Percentiles rank a stretch among this genome's conserved stretches.
These are phyloP conservation scores for Quercus glauca DNA, from an alignment of 306 rosid species.

Conservation along the genomic window DNA sequence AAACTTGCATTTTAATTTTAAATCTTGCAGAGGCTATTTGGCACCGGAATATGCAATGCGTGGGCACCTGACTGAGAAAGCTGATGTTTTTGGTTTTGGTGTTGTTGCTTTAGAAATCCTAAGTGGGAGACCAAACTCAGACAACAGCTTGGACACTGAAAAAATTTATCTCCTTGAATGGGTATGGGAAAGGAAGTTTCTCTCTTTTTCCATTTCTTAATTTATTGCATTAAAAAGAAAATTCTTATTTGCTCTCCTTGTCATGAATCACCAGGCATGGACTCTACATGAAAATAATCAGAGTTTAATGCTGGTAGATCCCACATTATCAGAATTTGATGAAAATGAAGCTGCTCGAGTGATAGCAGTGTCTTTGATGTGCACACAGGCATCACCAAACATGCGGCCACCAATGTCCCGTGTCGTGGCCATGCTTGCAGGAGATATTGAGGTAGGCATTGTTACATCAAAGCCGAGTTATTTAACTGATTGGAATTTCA, in stretches of 20 bases:
- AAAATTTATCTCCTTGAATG: slow-evolving; percentile 68
- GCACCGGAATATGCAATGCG: slow-evolving; percentile 90
- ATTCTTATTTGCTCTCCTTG: no score
- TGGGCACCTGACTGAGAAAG: slow-evolving; percentile 85
- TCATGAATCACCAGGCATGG: slow-evolving; percentile 46
- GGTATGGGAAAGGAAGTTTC: slow-evolving; percentile 31
- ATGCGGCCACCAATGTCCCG: slow-evolving; percentile 67
- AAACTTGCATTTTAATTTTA: background rate
- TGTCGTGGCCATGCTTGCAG: slow-evolving; percentile 66
- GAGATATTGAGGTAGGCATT: slow-evolving; percentile 50
- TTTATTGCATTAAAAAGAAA: no score
- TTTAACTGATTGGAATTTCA: slow-evolving; percentile 57
- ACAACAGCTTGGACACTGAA: slow-evolving; percentile 49
- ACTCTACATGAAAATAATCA: slow-evolving; percentile 46
- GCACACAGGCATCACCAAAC: slow-evolving; percentile 66
- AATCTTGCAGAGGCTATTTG: slow-evolving; percentile 65
- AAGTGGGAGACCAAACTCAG: slow-evolving; percentile 72
- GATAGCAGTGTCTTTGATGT: slow-evolving; percentile 48
- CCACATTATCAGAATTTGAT: slow-evolving; percentile 31
- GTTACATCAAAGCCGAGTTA: slow-evolving; percentile 56
- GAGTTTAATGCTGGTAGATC: slow-evolving; percentile 43
- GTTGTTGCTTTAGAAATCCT: slow-evolving; percentile 74
- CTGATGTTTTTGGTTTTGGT: slow-evolving; percentile 76
- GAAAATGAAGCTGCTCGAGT: slow-evolving; percentile 46
- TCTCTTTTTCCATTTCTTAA: no score